Evolutionary conservation across 306 rosid species (phyloP).

Genomic region (Malus orientalis): DNA sequence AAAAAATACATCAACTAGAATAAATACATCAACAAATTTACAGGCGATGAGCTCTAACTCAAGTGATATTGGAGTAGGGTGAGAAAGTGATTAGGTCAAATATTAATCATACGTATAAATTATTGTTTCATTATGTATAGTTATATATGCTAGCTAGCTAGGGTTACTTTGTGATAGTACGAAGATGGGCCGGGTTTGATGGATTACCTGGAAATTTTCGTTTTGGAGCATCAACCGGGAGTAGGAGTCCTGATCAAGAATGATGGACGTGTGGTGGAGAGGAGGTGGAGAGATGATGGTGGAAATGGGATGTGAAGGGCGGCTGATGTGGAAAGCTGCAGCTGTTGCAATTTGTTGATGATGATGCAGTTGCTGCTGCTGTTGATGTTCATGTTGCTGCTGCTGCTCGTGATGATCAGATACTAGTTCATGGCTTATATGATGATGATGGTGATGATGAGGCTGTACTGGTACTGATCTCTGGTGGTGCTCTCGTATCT

Average conservation of each 20-base stretch:
- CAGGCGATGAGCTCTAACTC: background rate
- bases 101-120: background rate
- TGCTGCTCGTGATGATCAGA: conserved; percentile 19
- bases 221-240: conserved; percentile 70
- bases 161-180: background rate
- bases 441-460: conserved; percentile 17
- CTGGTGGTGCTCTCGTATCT: conserved; percentile 12
- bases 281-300: conserved; percentile 70
- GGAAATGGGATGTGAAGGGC: conserved; percentile 67
- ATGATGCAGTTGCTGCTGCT: conserved; percentile 32
- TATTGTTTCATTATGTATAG: background rate
- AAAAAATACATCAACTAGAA: background rate
- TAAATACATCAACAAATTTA: background rate
- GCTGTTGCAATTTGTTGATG: conserved; percentile 40
- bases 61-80: background rate
- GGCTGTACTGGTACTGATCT: conserved; percentile 14
- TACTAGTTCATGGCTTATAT: background rate
- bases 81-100: background rate
- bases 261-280: conserved; percentile 66
- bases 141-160: background rate
- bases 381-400: conserved; percentile 22
- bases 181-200: background rate
- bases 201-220: conserved; percentile 62
- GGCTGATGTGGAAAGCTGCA: conserved; percentile 53
- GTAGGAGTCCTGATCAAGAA: conserved; percentile 69